A percentile compares a stretch with the other conserved stretches of the same genome.
phyloP scores from a whole-genome alignment of 305 asterid genomes.

The Ilex paraguariensis region DNA sequence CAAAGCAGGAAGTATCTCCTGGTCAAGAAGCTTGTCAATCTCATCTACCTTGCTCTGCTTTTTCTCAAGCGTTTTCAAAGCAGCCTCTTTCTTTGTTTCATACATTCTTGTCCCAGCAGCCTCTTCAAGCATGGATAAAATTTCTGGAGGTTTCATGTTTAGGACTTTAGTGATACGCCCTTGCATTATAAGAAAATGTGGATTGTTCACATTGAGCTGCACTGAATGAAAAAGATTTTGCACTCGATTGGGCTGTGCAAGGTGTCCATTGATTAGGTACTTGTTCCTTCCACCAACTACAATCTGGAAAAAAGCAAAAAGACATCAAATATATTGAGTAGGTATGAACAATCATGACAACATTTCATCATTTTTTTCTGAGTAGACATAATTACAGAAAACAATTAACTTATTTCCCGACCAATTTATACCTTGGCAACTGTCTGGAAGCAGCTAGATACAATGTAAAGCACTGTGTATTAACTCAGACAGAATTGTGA shows the following conservation, averaged over 20 bases:
- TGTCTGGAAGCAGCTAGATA: no score
- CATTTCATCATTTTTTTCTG: no score
- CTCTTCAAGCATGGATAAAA: slow-evolving; percentile 97
- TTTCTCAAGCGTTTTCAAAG: slow-evolving; percentile 95
- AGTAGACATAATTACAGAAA: no score
- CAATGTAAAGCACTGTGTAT: no score
- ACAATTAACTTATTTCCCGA: no score
- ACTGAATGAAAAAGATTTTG: slow-evolving; percentile 99
- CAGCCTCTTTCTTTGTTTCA: slow-evolving; percentile 96
- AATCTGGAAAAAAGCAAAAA: slow-evolving; percentile 49
- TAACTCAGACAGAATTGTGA: no score
- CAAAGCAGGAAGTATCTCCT: slow-evolving; percentile 94
- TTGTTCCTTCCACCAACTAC: slow-evolving; percentile 99
- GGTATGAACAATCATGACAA: no score
- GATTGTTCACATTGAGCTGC: slow-evolving; percentile 95
- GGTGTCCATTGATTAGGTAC: slow-evolving; percentile 92
- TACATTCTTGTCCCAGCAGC: slow-evolving; percentile 99
- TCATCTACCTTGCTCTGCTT: slow-evolving; percentile 96
- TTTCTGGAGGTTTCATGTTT: slow-evolving; percentile 98
- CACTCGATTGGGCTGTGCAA: slow-evolving; percentile 98
- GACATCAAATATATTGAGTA: not conserved
- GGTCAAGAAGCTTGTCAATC: slow-evolving; percentile 97
- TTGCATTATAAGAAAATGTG: slow-evolving; percentile 99
- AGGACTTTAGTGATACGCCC: slow-evolving; percentile 96
- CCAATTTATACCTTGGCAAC: no score